phyloP scores from a whole-genome alignment of 1,284 basidiomycete species.

The Moesziomyces sp. region DNA sequence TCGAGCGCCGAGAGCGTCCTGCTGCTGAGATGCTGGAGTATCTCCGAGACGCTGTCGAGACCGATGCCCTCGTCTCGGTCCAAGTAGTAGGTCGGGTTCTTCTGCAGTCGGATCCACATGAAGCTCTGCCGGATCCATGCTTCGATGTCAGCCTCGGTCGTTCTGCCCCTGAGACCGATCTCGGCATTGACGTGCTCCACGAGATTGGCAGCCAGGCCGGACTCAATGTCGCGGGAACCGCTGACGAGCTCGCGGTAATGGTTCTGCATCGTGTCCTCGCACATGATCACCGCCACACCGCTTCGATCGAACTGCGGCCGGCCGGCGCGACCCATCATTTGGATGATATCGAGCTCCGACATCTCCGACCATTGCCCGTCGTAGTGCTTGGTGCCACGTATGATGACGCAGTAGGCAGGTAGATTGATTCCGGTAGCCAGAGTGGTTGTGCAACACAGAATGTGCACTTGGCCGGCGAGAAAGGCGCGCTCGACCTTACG shows the following conservation, averaged over 20 bases:
- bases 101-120: slow-evolving; percentile 46
- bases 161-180: slow-evolving; percentile 34
- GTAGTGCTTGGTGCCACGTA: slow-evolving; percentile 57
- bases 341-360: slow-evolving; percentile 57
- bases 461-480: slow-evolving; percentile 73
- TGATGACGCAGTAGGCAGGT: slow-evolving; percentile 66
- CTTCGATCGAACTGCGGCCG: slow-evolving; percentile 86
- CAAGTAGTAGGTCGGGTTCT: slow-evolving; percentile 52
- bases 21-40: slow-evolving; percentile 32
- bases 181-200: slow-evolving; percentile 60
- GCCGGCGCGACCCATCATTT: slow-evolving; percentile 81
- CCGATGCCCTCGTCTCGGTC: slow-evolving; percentile 37
- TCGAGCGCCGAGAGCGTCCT: slow-evolving; percentile 32
- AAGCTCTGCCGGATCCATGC: slow-evolving; percentile 45
- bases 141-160: slow-evolving; percentile 25
- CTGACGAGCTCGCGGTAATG: slow-evolving; percentile 48
- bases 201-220: slow-evolving; percentile 42
- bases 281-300: slow-evolving; percentile 62
- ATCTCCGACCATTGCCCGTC: slow-evolving; percentile 53
- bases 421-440: slow-evolving; percentile 88
- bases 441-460: slow-evolving; percentile 71
- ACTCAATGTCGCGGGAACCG: slow-evolving; percentile 51
- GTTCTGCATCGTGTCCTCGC: slow-evolving; percentile 48
- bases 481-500: slow-evolving; percentile 78
- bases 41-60: slow-evolving; percentile 37